These are phyloP conservation scores for Starmerella vitae DNA, from an alignment of 805 yeast species.

Conservation along the genomic window DNA sequence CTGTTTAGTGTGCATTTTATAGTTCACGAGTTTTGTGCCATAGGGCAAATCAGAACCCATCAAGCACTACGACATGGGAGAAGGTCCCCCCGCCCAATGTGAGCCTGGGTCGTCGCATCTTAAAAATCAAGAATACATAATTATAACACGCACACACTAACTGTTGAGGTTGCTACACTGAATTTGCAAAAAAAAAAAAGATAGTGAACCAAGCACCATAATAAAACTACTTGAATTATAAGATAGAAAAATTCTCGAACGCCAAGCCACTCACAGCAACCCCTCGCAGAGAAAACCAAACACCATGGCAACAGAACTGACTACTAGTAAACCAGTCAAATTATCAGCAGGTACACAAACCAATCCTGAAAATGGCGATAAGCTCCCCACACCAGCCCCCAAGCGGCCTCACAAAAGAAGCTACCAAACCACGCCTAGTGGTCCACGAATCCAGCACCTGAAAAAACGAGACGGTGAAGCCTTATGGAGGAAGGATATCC, in stretches of 20 bases:
- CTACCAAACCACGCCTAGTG: conserved; percentile 21
- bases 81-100: not conserved
- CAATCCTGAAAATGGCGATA: too few relatives aligned
- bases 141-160: not conserved
- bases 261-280: too few relatives aligned
- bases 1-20: too few relatives aligned
- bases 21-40: not conserved
- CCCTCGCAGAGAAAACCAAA: too few relatives aligned
- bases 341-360: too few relatives aligned
- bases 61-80: not conserved
- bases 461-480: conserved; percentile 90
- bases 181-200: too few relatives aligned
- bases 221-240: too few relatives aligned
- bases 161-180: too few relatives aligned
- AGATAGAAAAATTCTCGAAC: too few relatives aligned
- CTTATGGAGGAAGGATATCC: conserved; percentile 77
- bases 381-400: not conserved
- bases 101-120: not conserved
- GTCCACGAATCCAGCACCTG: conserved; percentile 32
- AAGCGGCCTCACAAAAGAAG: conserved; percentile 19
- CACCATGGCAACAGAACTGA: too few relatives aligned
- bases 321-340: too few relatives aligned
- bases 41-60: not conserved
- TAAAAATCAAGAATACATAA: not conserved
- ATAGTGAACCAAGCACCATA: too few relatives aligned